These are phyloP conservation scores for Corymbia citriodora DNA, from an alignment of 441 rosid genomes.

Conservation along the genomic window DNA sequence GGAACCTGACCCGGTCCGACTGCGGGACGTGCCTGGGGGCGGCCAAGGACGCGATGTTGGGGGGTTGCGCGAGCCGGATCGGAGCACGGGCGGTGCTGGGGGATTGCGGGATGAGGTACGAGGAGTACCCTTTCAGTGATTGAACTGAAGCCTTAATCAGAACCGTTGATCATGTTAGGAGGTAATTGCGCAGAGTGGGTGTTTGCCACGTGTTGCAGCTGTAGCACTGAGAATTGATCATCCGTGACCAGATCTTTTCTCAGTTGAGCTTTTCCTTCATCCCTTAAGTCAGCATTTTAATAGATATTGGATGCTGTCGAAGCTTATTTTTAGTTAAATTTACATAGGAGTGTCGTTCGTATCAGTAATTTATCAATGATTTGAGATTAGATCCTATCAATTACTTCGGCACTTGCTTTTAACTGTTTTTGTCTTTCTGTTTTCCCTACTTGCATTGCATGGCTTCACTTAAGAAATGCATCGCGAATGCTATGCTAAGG, in stretches of 20 bases:
- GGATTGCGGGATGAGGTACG: constrained; percentile 59
- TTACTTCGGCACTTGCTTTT: not conserved
- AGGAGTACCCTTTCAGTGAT: constrained; percentile 46
- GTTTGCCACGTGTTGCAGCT: not conserved
- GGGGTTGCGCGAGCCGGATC: constrained; percentile 30
- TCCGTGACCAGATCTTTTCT: not conserved
- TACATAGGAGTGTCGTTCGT: not conserved
- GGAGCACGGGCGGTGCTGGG: constrained; percentile 42
- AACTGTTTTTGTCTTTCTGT: not conserved
- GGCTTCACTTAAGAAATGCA: not conserved
- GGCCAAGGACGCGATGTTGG: constrained; percentile 31
- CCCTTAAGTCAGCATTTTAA: not conserved
- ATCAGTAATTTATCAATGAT: not conserved
- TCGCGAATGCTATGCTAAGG: not conserved
- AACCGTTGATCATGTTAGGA: not conserved
- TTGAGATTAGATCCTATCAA: not conserved
- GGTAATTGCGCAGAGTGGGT: not conserved
- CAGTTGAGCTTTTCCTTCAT: not conserved
- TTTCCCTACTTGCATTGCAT: not conserved
- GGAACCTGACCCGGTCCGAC: constrained; percentile 31
- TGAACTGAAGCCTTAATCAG: not conserved
- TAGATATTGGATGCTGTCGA: not conserved
- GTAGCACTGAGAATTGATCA: not conserved
- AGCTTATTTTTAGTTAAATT: not conserved
- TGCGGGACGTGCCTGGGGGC: constrained; percentile 38